Percentiles rank a stretch among this genome's conserved stretches.
These are phyloP conservation scores for Solanum piurae DNA, from an alignment of 257 asterid species.

Conservation along the genomic window DNA sequence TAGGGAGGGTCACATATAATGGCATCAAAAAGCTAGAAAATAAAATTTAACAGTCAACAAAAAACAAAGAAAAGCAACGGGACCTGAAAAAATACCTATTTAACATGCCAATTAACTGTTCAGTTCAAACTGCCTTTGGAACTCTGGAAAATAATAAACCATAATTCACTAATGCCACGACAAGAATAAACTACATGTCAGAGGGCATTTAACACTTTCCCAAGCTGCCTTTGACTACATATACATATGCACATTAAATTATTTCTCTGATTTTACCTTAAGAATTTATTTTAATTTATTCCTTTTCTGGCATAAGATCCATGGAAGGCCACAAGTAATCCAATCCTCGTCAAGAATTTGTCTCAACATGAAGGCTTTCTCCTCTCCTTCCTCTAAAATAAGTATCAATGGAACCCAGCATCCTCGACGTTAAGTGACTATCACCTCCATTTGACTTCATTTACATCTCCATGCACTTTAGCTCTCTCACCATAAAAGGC, in stretches of 20 bases:
- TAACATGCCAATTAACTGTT: not conserved
- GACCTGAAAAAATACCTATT: not conserved
- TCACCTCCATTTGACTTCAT: not conserved
- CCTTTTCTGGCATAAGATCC: not conserved
- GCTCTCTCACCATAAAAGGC: not conserved
- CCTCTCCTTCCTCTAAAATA: not conserved
- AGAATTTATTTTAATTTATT: not conserved
- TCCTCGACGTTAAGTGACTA: not conserved
- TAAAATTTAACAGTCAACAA: not conserved
- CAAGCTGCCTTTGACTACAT: not conserved
- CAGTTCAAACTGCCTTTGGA: not conserved
- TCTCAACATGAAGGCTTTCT: not conserved
- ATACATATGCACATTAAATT: not conserved
- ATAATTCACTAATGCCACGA: not conserved
- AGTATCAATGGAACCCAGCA: not conserved
- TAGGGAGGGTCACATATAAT: slow-evolving; percentile 98
- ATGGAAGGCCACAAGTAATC: not conserved
- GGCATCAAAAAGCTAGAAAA: slow-evolving; percentile 72
- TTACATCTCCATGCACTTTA: not conserved
- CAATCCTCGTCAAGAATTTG: not conserved
- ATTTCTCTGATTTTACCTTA: not conserved
- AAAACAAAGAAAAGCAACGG: not conserved
- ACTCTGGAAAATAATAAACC: not conserved
- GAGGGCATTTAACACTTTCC: not conserved
- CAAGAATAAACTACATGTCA: not conserved